A percentile compares a stretch with the other conserved stretches of the same genome.
These are phyloP conservation scores for Triticum dicoccoides DNA, from an alignment of 176 grass and related monocot genomes.

Conservation along the genomic window DNA sequence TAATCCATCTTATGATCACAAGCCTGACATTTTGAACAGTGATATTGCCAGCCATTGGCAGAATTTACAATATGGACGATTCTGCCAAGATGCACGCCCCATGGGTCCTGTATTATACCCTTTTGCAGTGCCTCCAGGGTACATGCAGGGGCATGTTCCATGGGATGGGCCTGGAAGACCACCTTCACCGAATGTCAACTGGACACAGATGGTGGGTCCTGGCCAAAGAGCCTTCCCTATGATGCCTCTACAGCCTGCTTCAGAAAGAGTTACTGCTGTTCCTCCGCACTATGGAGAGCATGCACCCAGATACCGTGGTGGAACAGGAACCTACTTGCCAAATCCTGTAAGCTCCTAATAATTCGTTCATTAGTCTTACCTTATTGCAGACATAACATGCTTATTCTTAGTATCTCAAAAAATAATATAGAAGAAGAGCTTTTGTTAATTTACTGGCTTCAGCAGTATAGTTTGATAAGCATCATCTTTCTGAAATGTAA, in stretches of 20 bases:
- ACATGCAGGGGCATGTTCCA: slow-evolving; percentile 63
- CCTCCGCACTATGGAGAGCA: slow-evolving; percentile 52
- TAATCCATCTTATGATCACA: slow-evolving; percentile 56
- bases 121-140: slow-evolving; percentile 40
- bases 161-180: slow-evolving; percentile 73
- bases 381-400: slow-evolving; percentile 4
- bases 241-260: slow-evolving; percentile 54
- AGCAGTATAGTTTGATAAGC: background rate
- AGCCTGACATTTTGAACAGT: slow-evolving; percentile 79
- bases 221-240: slow-evolving; percentile 57
- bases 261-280: slow-evolving; percentile 48
- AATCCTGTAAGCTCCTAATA: slow-evolving; percentile 82
- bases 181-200: slow-evolving; percentile 58
- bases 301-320: slow-evolving; percentile 77
- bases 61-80: slow-evolving; percentile 71
- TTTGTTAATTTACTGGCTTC: background rate
- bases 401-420: slow-evolving; percentile 14
- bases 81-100: slow-evolving; percentile 57
- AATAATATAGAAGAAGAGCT: background rate
- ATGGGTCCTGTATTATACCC: slow-evolving; percentile 39
- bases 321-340: slow-evolving; percentile 91
- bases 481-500: slow-evolving; percentile 12
- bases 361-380: slow-evolving; percentile 6
- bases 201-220: slow-evolving; percentile 50
- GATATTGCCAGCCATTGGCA: slow-evolving; percentile 61